Evolutionary conservation across 2,329 filamentous ascomycete species (phyloP).

Genomic region (Exophiala bonariae): DNA sequence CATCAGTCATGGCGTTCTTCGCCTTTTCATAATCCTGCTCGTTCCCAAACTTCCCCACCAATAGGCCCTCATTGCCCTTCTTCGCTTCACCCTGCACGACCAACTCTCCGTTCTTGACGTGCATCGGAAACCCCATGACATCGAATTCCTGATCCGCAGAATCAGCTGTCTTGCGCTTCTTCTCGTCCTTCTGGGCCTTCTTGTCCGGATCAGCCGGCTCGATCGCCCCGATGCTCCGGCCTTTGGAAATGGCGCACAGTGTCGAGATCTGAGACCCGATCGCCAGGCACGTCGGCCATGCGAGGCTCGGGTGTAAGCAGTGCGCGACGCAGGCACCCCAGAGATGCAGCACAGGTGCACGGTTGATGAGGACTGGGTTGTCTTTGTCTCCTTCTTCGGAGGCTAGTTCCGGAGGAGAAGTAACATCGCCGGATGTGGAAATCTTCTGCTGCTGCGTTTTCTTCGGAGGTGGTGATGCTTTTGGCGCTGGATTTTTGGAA

Average conservation of each 20-base stretch:
- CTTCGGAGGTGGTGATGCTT: neutral
- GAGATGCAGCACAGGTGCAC: constrained; percentile 25
- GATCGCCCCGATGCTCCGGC: constrained; percentile 20
- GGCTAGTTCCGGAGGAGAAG: neutral
- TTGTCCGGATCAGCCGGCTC: constrained; percentile 11
- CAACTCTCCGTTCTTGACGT: constrained; percentile 18
- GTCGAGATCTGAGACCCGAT: constrained; percentile 21
- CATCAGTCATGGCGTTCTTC: constrained; percentile 20
- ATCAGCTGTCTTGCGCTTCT: constrained; percentile 9
- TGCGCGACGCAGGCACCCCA: constrained; percentile 22
- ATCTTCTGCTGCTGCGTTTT: constrained; percentile 9
- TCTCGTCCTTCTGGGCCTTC: constrained; percentile 16
- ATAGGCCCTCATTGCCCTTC: constrained; percentile 13
- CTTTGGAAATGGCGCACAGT: constrained; percentile 25
- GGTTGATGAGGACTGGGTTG: constrained; percentile 24
- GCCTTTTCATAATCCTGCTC: constrained; percentile 3
- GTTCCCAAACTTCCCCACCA: constrained; percentile 18
- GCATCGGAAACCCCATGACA: constrained; percentile 22
- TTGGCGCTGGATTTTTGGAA: neutral
- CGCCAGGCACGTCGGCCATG: constrained; percentile 18
- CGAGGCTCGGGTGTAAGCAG: constrained; percentile 16
- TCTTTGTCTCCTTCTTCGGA: neutral
- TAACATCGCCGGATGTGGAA: constrained; percentile 7
- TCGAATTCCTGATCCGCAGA: constrained; percentile 13
- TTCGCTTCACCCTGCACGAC: constrained; percentile 20